A percentile compares a stretch with the other conserved stretches of the same genome.
These are phyloP conservation scores for Cryptosporidium sp. DNA, from an alignment of 169 alveolate species.

Conservation along the genomic window DNA sequence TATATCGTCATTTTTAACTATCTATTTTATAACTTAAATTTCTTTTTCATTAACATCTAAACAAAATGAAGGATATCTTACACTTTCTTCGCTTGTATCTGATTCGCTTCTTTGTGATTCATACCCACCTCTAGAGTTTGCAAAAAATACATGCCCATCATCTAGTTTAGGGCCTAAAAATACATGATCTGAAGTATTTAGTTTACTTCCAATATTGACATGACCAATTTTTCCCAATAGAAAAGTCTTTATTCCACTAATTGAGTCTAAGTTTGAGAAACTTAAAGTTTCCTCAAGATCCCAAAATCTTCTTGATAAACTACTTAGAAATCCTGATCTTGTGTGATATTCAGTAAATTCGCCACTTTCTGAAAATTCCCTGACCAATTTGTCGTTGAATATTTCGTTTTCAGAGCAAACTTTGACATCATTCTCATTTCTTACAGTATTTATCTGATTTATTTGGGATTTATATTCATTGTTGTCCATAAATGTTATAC, in stretches of 20 bases:
- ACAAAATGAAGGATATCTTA: slow-evolving; percentile 23
- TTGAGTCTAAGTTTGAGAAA: slow-evolving; percentile 1
- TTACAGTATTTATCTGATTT: background rate
- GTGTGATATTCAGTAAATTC: background rate
- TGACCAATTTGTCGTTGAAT: background rate
- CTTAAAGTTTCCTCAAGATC: slow-evolving; percentile 18
- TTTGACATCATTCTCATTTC: background rate
- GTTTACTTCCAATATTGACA: background rate
- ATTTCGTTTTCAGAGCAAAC: background rate
- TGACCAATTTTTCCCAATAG: slow-evolving; percentile 5
- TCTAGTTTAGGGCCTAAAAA: background rate
- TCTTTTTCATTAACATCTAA: background rate
- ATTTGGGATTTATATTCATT: background rate
- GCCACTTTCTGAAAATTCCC: background rate
- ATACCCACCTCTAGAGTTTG: background rate
- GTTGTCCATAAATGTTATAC: slow-evolving; percentile 25
- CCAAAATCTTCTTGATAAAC: slow-evolving; percentile 3
- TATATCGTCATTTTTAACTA: background rate
- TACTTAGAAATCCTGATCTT: slow-evolving; percentile 8
- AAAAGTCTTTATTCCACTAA: slow-evolving; percentile 15
- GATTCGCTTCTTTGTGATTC: slow-evolving; percentile 63
- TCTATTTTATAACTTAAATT: too few species aligned
- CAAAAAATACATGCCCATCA: background rate
- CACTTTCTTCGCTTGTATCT: slow-evolving; percentile 43
- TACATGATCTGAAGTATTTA: background rate